Conservation (phyloP, 129 eudicot species). For the Chrysanthemum makinoi region DNA sequence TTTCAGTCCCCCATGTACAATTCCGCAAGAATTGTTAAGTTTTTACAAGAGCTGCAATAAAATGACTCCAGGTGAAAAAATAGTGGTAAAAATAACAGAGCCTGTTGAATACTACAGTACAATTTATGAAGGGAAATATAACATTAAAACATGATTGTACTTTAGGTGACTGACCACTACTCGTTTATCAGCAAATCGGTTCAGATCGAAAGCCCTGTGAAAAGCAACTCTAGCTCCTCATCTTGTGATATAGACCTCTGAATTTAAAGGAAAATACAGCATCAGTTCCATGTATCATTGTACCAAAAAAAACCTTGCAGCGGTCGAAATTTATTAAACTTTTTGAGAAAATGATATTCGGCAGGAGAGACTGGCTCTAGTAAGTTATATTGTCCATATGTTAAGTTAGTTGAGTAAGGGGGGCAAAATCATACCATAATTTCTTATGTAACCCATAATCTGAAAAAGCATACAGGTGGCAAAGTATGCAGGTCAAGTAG, state of each 20-base stretch:
- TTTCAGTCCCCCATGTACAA: background rate
- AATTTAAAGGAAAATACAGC: background rate
- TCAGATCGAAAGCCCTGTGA: slow-evolving; percentile 76
- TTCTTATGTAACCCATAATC: too few species aligned
- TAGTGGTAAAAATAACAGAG: background rate
- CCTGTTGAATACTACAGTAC: background rate
- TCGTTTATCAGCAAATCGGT: slow-evolving; percentile 7
- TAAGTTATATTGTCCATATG: too few species aligned
- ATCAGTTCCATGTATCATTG: slow-evolving; percentile 5
- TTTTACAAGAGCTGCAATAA: slow-evolving; percentile 10
- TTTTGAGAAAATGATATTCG: background rate
- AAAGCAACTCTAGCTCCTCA: slow-evolving; percentile 80
- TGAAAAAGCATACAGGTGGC: too few species aligned
- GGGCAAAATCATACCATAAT: too few species aligned
- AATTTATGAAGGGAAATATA: background rate
- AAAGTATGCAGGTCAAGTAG: too few species aligned
- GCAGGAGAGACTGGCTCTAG: too few species aligned
- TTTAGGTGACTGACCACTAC: slow-evolving; percentile 20
- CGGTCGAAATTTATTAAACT: background rate
- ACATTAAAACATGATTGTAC: background rate
- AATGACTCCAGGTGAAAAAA: background rate
- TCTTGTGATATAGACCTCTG: slow-evolving; percentile 80
- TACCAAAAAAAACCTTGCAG: background rate
- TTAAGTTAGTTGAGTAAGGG: too few species aligned
- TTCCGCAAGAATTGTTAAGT: slow-evolving; percentile 7